Percentiles rank a stretch among this genome's conserved stretches.
Evolutionary conservation across 2,329 filamentous ascomycete genomes (phyloP).

Genomic region (Alternaria consortialis): DNA sequence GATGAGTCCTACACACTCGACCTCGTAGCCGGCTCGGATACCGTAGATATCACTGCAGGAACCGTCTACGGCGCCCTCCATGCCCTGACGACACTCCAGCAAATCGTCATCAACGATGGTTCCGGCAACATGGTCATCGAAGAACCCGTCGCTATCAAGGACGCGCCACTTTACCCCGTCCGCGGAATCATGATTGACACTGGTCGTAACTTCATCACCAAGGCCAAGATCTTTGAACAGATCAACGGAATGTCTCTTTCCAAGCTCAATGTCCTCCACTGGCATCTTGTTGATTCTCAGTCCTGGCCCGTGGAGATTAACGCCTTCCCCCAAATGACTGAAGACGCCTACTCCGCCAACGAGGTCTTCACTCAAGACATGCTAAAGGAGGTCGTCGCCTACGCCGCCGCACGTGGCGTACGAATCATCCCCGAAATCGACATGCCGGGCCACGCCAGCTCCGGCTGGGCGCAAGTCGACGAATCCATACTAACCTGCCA

Average conservation of each 20-base stretch:
- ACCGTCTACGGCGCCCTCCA: conserved; percentile 65
- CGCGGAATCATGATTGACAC: conserved; percentile 66
- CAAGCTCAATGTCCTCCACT: conserved; percentile 67
- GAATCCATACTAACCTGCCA: conserved; percentile 64
- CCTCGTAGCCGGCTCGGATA: conserved; percentile 52
- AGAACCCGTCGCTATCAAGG: conserved; percentile 62
- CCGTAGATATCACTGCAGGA: conserved; percentile 58
- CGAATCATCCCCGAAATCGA: conserved; percentile 69
- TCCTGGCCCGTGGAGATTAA: conserved; percentile 64
- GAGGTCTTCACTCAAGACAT: conserved; percentile 58
- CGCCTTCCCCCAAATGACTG: conserved; percentile 61
- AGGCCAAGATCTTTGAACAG: conserved; percentile 63
- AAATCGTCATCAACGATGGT: conserved; percentile 62
- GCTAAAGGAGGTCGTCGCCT: conserved; percentile 58
- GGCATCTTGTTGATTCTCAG: conserved; percentile 65
- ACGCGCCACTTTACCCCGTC: conserved; percentile 62
- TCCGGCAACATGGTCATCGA: conserved; percentile 59
- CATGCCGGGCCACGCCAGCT: conserved; percentile 67
- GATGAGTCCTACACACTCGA: conserved; percentile 65
- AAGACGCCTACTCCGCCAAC: conserved; percentile 63
- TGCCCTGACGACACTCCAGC: conserved; percentile 66
- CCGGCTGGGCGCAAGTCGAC: conserved; percentile 66
- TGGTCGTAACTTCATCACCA: conserved; percentile 63
- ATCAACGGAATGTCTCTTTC: conserved; percentile 64
- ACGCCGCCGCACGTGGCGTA: conserved; percentile 64